phyloP scores from a whole-genome alignment of 2,329 filamentous ascomycete genomes.

The Penicillium sp. region DNA sequence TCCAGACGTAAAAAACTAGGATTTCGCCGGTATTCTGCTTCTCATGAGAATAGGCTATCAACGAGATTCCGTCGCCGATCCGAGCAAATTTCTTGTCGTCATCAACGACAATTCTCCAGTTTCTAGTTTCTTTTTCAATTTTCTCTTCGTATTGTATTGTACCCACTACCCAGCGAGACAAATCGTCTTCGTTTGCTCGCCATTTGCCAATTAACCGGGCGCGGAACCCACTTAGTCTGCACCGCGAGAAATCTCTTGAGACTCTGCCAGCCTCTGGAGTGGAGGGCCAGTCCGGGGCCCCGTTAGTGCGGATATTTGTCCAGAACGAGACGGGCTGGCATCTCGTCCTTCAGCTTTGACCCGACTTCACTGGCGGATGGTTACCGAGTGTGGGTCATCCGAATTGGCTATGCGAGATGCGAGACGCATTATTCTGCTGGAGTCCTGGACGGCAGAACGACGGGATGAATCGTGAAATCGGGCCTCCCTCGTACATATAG shows the following conservation, averaged over 20 bases:
- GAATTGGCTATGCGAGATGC: slow-evolving; percentile 7
- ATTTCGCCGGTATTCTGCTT: background rate
- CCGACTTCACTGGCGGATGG: slow-evolving; percentile 10
- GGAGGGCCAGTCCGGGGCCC: slow-evolving; percentile 19
- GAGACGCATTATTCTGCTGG: background rate
- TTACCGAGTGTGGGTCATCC: slow-evolving; percentile 19
- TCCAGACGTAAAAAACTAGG: background rate
- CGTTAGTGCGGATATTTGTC: slow-evolving; percentile 19
- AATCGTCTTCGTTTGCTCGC: background rate
- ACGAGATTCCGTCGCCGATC: background rate
- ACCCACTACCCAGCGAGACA: background rate
- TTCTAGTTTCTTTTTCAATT: background rate
- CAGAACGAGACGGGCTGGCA: slow-evolving; percentile 14
- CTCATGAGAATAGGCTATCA: background rate
- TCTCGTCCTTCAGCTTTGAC: slow-evolving; percentile 5
- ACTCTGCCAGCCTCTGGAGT: background rate
- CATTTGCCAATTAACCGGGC: slow-evolving; percentile 16
- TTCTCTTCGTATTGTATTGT: background rate
- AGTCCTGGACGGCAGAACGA: background rate
- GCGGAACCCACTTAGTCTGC: slow-evolving; percentile 9
- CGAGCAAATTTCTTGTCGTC: background rate
- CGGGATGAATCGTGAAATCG: background rate
- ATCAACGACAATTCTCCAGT: background rate
- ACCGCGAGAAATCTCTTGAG: background rate
- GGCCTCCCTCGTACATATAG: background rate